Conservation (phyloP, 805 yeast species). For the Ogataea saltuana region DNA sequence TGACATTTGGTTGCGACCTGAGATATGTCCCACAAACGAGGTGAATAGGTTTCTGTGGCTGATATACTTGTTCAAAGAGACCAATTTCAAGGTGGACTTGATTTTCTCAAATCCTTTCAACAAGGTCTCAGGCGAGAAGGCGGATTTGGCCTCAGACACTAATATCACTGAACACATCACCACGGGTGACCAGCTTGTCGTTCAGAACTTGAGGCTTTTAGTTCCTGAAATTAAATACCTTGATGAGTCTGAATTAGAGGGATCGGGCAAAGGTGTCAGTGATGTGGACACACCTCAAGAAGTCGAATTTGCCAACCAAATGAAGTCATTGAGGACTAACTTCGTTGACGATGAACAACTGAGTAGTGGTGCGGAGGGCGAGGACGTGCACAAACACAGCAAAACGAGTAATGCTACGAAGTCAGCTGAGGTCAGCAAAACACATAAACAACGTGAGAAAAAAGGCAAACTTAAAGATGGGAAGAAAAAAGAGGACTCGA, state of each 20-base stretch:
- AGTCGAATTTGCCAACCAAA: constrained; percentile 46
- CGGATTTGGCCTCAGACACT: constrained; percentile 14
- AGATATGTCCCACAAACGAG: constrained; percentile 62
- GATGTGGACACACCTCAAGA: constrained; percentile 53
- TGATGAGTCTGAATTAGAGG: constrained; percentile 2
- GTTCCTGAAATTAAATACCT: constrained; percentile 23
- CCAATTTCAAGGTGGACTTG: constrained; percentile 56
- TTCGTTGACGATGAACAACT: constrained; percentile 27
- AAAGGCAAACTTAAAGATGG: constrained; percentile 1
- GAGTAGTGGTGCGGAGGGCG: constrained; percentile 17
- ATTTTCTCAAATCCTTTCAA: constrained; percentile 37
- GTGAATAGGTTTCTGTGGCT: constrained; percentile 82
- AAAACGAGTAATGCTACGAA: constrained; percentile 1
- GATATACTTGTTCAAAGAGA: constrained; percentile 75
- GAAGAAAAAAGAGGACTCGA: constrained; percentile 7
- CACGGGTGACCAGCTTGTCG: constrained; percentile 22
- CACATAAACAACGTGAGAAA: neutral
- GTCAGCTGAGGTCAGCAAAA: neutral
- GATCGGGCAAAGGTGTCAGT: constrained; percentile 20
- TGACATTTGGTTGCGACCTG: constrained; percentile 69
- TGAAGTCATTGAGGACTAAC: constrained; percentile 45
- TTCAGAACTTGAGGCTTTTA: constrained; percentile 26
- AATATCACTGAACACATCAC: constrained; percentile 27
- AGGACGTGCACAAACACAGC: neutral
- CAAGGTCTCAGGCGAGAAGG: constrained; percentile 3